Evolutionary conservation across 768 basidiomycete genomes (phyloP).

Genomic region (Lyophyllum shimeji): DNA sequence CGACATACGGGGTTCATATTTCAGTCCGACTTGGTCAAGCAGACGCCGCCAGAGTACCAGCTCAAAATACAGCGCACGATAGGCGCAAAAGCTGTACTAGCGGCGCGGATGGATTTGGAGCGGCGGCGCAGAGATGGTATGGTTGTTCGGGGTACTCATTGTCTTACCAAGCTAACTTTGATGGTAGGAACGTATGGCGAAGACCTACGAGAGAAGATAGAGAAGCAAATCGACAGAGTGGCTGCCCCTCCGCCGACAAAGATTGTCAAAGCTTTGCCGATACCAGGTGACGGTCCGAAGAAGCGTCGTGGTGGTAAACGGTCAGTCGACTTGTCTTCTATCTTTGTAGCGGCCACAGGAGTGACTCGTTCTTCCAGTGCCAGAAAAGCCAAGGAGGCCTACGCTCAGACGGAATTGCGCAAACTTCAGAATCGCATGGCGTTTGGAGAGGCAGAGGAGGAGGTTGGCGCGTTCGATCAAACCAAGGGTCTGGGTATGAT

Average conservation of each 20-base stretch:
- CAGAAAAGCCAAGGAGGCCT: slow-evolving; percentile 97
- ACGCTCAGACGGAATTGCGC: slow-evolving; percentile 93
- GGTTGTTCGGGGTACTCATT: slow-evolving; percentile 12
- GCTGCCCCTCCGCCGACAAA: slow-evolving; percentile 94
- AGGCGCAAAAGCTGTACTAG: slow-evolving; percentile 87
- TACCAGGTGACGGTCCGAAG: slow-evolving; percentile 94
- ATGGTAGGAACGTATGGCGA: slow-evolving; percentile 74
- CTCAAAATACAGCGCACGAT: slow-evolving; percentile 92
- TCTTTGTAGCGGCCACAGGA: not conserved
- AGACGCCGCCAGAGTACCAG: slow-evolving; percentile 86
- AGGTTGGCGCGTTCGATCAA: slow-evolving; percentile 95
- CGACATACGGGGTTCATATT: slow-evolving; percentile 97
- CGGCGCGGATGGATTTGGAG: slow-evolving; percentile 94
- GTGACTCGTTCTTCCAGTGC: slow-evolving; percentile 54
- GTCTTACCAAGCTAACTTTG: not conserved
- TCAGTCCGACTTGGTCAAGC: slow-evolving; percentile 86
- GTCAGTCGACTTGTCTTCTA: slow-evolving; percentile 37
- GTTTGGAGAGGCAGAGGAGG: slow-evolving; percentile 94
- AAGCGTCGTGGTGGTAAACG: slow-evolving; percentile 95
- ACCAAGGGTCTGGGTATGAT: slow-evolving; percentile 99
- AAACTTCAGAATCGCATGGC: slow-evolving; percentile 97
- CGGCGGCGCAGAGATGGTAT: slow-evolving; percentile 77
- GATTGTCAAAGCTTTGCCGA: slow-evolving; percentile 88
- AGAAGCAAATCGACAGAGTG: slow-evolving; percentile 87
- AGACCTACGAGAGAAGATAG: slow-evolving; percentile 81